phyloP scores from a whole-genome alignment of 768 basidiomycete genomes.

The Amanita brunnescens region DNA sequence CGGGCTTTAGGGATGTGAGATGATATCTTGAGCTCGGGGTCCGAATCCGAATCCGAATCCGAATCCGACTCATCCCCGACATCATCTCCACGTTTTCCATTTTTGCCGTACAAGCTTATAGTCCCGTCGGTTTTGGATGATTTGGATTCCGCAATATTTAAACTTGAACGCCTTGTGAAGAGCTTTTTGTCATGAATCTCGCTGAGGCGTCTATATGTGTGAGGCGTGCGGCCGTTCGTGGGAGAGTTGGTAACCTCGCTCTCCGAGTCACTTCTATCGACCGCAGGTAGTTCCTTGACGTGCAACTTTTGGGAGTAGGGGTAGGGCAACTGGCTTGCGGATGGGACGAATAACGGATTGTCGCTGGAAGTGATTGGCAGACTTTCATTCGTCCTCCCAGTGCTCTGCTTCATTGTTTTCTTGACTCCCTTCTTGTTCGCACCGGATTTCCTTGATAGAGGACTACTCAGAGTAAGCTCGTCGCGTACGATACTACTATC shows the following conservation, averaged over 20 bases:
- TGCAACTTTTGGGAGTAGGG: not conserved
- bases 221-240: not conserved
- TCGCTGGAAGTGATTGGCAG: not conserved
- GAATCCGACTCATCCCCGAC: not conserved
- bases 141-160: not conserved
- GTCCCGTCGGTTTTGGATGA: not conserved
- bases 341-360: not conserved
- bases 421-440: not conserved
- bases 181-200: not conserved
- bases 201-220: not conserved
- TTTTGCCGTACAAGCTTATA: not conserved
- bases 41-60: slow-evolving; percentile 30
- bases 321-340: not conserved
- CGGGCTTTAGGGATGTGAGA: slow-evolving; percentile 59
- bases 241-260: slow-evolving; percentile 1
- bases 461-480: not conserved
- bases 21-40: slow-evolving; percentile 25
- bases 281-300: not conserved
- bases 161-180: not conserved
- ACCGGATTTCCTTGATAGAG: not conserved
- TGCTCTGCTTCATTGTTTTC: not conserved
- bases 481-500: slow-evolving; percentile 10
- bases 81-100: slow-evolving; percentile 2
- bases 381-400: not conserved
- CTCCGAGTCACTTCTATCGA: slow-evolving; percentile 1